These are phyloP conservation scores for Penicillium aurantiogriseum DNA, from an alignment of 2,329 filamentous ascomycete genomes.

Conservation along the genomic window DNA sequence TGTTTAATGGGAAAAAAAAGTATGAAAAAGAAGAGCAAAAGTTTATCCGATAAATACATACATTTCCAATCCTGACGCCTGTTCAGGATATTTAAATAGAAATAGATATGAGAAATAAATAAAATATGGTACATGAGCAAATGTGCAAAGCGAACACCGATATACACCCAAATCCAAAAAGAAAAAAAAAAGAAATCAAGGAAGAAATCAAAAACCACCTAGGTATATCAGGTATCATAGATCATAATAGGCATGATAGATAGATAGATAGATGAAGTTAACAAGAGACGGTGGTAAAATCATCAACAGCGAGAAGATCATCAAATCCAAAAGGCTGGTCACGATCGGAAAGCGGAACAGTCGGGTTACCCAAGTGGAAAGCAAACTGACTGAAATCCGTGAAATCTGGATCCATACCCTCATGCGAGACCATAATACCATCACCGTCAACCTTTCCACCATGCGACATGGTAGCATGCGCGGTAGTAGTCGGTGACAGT, in stretches of 20 bases:
- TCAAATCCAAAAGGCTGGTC: slow-evolving; percentile 31
- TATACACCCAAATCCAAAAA: slow-evolving; percentile 1
- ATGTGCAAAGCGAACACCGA: slow-evolving; percentile 4
- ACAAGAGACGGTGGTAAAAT: slow-evolving; percentile 31
- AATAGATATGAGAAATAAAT: background rate
- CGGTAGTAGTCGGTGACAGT: slow-evolving; percentile 26
- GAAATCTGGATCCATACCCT: slow-evolving; percentile 31
- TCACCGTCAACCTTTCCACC: slow-evolving; percentile 21
- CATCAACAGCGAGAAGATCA: slow-evolving; percentile 34
- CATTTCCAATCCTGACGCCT: background rate
- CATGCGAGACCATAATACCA: slow-evolving; percentile 28
- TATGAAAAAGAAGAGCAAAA: slow-evolving; percentile 5
- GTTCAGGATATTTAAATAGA: slow-evolving; percentile 3
- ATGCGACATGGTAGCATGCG: background rate
- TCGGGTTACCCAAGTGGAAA: slow-evolving; percentile 26
- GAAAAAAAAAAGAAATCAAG: slow-evolving; percentile 7
- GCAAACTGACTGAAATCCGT: slow-evolving; percentile 38
- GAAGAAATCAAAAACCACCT: background rate
- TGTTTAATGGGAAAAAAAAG: background rate
- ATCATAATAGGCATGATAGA: slow-evolving; percentile 13
- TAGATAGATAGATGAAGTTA: slow-evolving; percentile 12
- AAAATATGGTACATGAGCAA: slow-evolving; percentile 7
- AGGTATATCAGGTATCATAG: slow-evolving; percentile 12
- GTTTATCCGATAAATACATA: background rate
- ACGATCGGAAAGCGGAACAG: slow-evolving; percentile 20